Base-by-base conservation (phyloP, 176 grass and related monocot species). In the barley (Hordeum vulgare) region DNA sequence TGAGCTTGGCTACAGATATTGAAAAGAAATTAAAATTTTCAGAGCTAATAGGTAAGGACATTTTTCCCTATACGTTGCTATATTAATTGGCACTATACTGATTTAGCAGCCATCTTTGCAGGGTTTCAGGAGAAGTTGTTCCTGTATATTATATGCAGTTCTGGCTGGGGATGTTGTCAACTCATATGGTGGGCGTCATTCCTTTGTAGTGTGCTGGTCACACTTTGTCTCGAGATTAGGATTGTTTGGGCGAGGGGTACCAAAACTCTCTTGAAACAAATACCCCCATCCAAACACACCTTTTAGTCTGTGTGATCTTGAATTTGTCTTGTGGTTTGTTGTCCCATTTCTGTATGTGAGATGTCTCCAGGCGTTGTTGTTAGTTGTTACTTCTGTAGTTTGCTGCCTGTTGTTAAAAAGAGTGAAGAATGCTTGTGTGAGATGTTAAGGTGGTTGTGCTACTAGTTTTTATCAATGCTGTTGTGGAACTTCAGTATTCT, bases 191-290 rank as follows among this genome's bases (percentile, higher is more conserved):
- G 49, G 61, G 12, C 14, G 7, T 25, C n/a, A 42, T 24, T 36
- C 9, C 20, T 40, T 21, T 85, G 21, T 49, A 53, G 37, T 71
- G 4, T 4, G 15, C 33, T 61, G 10, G 15, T 21, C 34, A 8
- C 68, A 68, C 20, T 79, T 53, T 80, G 36, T 29, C 17, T 89
- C 8, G 28, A 89, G 68, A 49, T 82, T 69, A 60, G 26, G 67
- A 18, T 51, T 11, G 17, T 71, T 73, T 73, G 70, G 41, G 45
- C 27, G 70, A 20, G 5, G 25, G 70, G 7, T 44, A 9, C 41
- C 12, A 49, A 49, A 49, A 18, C 41, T 47, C 41, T 6, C 41
- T 51, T 7, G 3, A 73, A 13, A 73, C 3, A 28, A 73, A 73
- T 49, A 49, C 24, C 40, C 15, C 42, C 70, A 73, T 73, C 70